phyloP scores from a whole-genome alignment of 192 early-diverging fungal genomes.

The Paraglomus brasilianum region DNA sequence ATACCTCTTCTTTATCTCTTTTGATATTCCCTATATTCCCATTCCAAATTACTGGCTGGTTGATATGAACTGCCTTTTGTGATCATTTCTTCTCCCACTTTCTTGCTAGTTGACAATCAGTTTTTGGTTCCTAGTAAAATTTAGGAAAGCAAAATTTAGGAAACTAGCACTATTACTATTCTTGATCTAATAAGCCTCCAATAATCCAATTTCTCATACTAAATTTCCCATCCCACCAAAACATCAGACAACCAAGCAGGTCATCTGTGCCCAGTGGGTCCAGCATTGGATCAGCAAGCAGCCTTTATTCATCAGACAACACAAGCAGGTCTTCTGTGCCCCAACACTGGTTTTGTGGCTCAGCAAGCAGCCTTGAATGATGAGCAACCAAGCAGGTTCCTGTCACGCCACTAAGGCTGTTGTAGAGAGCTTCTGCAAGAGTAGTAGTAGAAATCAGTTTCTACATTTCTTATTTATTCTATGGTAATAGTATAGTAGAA shows the following conservation, averaged over 20 bases:
- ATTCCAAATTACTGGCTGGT: no score
- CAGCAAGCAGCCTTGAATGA: constrained; percentile 9
- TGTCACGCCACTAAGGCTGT: no score
- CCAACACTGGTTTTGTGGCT: constrained; percentile 26
- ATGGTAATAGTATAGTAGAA: no score
- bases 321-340: not conserved
- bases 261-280: no score
- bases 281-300: not conserved
- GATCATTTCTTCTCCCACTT: constrained; percentile 15
- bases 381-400: not conserved
- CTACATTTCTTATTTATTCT: no score
- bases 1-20: no score
- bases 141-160: constrained; percentile 3
- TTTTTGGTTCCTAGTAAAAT: not conserved
- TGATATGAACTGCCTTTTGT: not conserved
- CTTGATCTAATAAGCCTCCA: no score
- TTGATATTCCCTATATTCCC: no score
- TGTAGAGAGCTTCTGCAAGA: no score
- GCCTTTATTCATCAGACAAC: constrained; percentile 21
- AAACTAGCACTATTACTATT: constrained; percentile 3
- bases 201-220: no score
- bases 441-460: no score
- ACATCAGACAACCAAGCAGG: constrained; percentile 14
- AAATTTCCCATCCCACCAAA: not conserved
- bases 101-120: not conserved